Conservation (phyloP, 1,284 basidiomycete species). For the Heterobasidion occidentale region DNA sequence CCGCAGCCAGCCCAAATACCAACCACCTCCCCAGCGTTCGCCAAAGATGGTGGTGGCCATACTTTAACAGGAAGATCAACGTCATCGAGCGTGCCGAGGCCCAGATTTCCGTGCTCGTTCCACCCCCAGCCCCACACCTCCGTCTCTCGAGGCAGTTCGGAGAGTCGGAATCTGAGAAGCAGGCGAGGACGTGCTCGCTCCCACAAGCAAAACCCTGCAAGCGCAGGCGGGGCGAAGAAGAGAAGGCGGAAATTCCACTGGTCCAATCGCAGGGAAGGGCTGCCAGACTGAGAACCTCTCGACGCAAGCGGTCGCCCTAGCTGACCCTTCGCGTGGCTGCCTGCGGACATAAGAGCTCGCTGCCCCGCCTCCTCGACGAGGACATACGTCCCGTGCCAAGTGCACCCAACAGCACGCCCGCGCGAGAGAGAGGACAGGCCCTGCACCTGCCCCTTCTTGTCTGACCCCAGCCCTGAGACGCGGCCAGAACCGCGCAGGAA, state of each 20-base stretch:
- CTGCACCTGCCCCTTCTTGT: slow-evolving; percentile 61
- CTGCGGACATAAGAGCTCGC: slow-evolving; percentile 39
- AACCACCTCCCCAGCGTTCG: slow-evolving; percentile 10
- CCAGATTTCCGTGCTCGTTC: slow-evolving; percentile 95
- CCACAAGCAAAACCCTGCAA: slow-evolving; percentile 51
- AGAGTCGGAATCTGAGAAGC: slow-evolving; percentile 14
- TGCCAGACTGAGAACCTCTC: not conserved
- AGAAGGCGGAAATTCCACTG: slow-evolving; percentile 31
- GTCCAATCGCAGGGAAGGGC: slow-evolving; percentile 6
- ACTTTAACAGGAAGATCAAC: slow-evolving; percentile 37
- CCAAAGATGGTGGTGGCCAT: slow-evolving; percentile 34
- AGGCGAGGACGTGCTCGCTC: slow-evolving; percentile 72
- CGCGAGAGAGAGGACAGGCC: slow-evolving; percentile 23
- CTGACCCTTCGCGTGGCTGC: slow-evolving; percentile 65
- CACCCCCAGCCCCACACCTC: slow-evolving; percentile 85
- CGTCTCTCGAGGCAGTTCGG: slow-evolving; percentile 15
- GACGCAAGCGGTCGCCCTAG: slow-evolving; percentile 36
- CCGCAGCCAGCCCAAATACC: slow-evolving; percentile 66
- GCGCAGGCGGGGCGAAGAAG: slow-evolving; percentile 1
- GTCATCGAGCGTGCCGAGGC: slow-evolving; percentile 52
- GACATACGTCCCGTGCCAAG: slow-evolving; percentile 80
- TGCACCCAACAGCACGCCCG: slow-evolving; percentile 45
- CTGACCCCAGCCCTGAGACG: slow-evolving; percentile 52
- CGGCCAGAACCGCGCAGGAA: slow-evolving; percentile 42
- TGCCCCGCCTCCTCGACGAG: slow-evolving; percentile 19